phyloP scores from a whole-genome alignment of 2,329 filamentous ascomycete genomes.

The Calonectria henricotiae region DNA sequence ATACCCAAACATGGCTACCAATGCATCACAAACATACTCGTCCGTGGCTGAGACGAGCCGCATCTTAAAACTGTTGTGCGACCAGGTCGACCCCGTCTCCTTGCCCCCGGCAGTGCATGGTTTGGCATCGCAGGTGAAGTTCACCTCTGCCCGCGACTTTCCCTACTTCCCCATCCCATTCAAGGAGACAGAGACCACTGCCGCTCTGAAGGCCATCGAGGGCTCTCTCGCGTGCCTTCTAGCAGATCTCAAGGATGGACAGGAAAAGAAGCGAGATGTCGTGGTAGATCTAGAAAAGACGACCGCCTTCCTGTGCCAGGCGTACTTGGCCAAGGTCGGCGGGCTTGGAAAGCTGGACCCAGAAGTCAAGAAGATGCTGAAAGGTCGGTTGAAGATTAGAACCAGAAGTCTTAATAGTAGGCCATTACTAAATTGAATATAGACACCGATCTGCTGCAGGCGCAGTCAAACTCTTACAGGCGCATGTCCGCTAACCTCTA shows the following conservation, averaged over 20 bases:
- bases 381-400: constrained; percentile 46
- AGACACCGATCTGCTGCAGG: constrained; percentile 82
- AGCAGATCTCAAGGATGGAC: constrained; percentile 50
- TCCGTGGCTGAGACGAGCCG: constrained; percentile 44
- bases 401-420: background rate
- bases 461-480: constrained; percentile 81
- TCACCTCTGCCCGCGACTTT: constrained; percentile 56
- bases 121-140: constrained; percentile 51
- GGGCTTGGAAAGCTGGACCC: constrained; percentile 60
- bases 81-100: constrained; percentile 51
- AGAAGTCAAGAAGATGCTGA: constrained; percentile 54
- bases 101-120: constrained; percentile 53
- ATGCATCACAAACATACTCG: constrained; percentile 41
- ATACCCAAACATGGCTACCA: constrained; percentile 34
- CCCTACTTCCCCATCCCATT: constrained; percentile 66
- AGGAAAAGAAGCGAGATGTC: constrained; percentile 44
- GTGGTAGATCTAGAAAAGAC: constrained; percentile 60
- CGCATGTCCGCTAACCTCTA: constrained; percentile 83
- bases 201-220: constrained; percentile 64
- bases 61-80: constrained; percentile 45
- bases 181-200: constrained; percentile 64
- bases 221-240: constrained; percentile 56
- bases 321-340: constrained; percentile 58
- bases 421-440: constrained; percentile 30
- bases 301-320: constrained; percentile 62